Evolutionary conservation across 306 rosid genomes (phyloP).

Genomic region (Cicer chorassanicum): DNA sequence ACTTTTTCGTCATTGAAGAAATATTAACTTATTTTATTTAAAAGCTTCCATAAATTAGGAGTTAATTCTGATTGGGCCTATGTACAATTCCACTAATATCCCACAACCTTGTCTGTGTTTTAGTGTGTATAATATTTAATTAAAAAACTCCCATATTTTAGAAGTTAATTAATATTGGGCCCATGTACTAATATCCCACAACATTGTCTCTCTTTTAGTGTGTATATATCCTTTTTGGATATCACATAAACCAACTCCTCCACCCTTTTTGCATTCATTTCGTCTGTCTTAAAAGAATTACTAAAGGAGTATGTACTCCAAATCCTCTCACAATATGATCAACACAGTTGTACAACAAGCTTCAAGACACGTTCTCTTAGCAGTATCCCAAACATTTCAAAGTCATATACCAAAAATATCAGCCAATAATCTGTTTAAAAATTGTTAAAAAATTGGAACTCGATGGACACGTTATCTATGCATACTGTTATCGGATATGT

Average conservation of each 20-base stretch:
- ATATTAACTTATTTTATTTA: not conserved
- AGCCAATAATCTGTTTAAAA: not conserved
- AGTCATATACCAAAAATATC: not conserved
- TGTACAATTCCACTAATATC: not conserved
- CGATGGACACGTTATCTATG: not conserved
- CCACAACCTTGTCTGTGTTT: not conserved
- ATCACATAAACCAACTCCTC: conserved; percentile 11
- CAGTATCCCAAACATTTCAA: not conserved
- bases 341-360: not conserved
- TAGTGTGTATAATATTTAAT: not conserved
- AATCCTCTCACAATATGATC: not conserved
- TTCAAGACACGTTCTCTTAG: not conserved
- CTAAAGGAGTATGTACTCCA: not conserved
- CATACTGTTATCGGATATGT: not conserved
- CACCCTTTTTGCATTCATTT: not conserved
- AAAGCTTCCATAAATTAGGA: conserved; percentile 2
- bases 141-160: not conserved
- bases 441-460: not conserved
- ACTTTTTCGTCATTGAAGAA: not conserved
- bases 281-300: conserved; percentile 3
- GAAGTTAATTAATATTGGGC: not conserved
- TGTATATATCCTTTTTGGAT: not conserved
- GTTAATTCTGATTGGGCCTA: not conserved
- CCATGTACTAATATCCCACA: not conserved
- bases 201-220: not conserved